phyloP scores from a whole-genome alignment of 2,329 filamentous ascomycete species.

The Exophiala sp. region DNA sequence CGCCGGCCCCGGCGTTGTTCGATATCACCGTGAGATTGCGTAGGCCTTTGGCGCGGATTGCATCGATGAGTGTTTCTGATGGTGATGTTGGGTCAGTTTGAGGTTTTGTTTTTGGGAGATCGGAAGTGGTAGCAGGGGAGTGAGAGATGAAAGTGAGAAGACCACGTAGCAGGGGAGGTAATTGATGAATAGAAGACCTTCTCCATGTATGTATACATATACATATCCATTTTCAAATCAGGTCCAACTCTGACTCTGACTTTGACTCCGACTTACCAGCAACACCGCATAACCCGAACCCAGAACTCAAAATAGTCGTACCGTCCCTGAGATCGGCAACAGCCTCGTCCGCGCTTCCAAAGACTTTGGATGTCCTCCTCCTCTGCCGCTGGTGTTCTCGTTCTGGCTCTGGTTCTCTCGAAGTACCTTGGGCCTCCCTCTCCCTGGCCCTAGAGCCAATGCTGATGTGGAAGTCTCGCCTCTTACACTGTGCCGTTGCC shows the following conservation, averaged over 20 bases:
- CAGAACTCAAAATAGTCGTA: conserved; percentile 66
- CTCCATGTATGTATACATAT: too few relatives aligned
- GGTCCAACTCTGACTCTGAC: too few relatives aligned
- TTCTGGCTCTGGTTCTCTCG: too few relatives aligned
- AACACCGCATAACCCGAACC: conserved; percentile 77
- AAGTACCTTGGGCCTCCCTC: too few relatives aligned
- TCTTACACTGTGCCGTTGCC: not conserved
- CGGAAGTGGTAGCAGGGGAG: too few relatives aligned
- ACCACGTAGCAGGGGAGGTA: too few relatives aligned
- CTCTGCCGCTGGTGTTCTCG: too few relatives aligned
- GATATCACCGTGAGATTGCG: conserved; percentile 65
- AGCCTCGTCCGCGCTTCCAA: conserved; percentile 55
- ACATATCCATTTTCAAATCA: too few relatives aligned
- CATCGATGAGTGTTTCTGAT: conserved; percentile 63
- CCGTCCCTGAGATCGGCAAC: conserved; percentile 65
- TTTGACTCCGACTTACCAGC: conserved; percentile 54
- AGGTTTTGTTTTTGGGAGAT: too few relatives aligned
- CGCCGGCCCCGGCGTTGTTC: conserved; percentile 70
- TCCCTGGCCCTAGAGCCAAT: too few relatives aligned
- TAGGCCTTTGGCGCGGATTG: conserved; percentile 56
- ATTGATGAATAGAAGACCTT: too few relatives aligned
- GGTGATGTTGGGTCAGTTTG: conserved; percentile 2
- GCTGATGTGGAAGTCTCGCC: conserved; percentile 5
- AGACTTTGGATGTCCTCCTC: conserved; percentile 36
- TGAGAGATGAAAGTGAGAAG: too few relatives aligned